Evolutionary conservation across 805 yeast genomes (phyloP).

Genomic region (Clavispora carvajalis): DNA sequence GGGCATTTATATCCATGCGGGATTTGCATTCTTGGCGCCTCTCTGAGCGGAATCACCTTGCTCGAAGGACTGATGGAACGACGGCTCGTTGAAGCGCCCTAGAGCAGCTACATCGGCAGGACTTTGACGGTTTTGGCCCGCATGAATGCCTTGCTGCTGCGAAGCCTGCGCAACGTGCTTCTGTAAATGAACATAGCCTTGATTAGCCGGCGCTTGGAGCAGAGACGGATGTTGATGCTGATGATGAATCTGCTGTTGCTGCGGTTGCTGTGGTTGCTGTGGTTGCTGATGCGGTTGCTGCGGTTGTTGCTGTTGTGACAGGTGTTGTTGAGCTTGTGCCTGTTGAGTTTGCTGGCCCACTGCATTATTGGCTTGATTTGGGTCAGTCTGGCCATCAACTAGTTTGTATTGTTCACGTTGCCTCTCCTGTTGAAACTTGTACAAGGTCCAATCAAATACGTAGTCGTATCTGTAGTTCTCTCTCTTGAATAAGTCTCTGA

Average conservation of each 20-base stretch:
- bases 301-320: slow-evolving; percentile 6
- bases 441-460: slow-evolving; percentile 94
- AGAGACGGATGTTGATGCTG: not conserved
- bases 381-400: slow-evolving; percentile 19
- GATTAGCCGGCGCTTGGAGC: not conserved
- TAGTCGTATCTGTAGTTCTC: slow-evolving; percentile 91
- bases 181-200: not conserved
- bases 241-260: slow-evolving; percentile 8
- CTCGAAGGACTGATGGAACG: slow-evolving; percentile 8
- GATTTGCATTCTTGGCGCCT: slow-evolving; percentile 9
- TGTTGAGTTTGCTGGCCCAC: not conserved
- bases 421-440: slow-evolving; percentile 62
- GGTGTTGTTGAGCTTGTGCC: slow-evolving; percentile 5
- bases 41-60: slow-evolving; percentile 4
- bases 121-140: not conserved
- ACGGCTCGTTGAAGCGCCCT: slow-evolving; percentile 1
- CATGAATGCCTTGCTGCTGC: not conserved
- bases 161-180: slow-evolving; percentile 2
- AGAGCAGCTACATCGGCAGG: not conserved
- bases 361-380: not conserved
- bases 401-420: slow-evolving; percentile 41
- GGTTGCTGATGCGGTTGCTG: slow-evolving; percentile 7
- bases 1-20: slow-evolving; percentile 14
- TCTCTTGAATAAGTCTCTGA: slow-evolving; percentile 82
- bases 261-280: slow-evolving; percentile 10